Evolutionary conservation across 345 rosid species (phyloP), one percentile per base, ranked within the genome.

Genomic region (Euphorbia pulcherrima): DNA sequence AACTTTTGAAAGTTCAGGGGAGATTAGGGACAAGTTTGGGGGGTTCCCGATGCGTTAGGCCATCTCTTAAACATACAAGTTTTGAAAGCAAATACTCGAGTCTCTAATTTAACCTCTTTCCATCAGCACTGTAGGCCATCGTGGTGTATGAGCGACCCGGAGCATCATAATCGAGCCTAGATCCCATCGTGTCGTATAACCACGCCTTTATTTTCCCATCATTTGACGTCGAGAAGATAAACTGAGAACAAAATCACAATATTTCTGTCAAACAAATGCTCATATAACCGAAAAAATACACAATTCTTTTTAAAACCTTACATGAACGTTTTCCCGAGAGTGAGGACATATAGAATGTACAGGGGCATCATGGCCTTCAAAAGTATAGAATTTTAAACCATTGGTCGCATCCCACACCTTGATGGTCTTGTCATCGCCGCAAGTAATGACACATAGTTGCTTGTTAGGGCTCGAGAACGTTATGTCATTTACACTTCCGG

Each of bases 141-240:
- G 84, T 85, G 28, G 98, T 87, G 72, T 96, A 86, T 87, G 93
- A 81, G 17, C 61, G 86, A 53, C 98, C 96, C 24, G 98, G 98
- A 75, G 98, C 93, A 41, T 90, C 90, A 65, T 90, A 92, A 71
- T 88, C 96, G 70, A 88, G 93, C 73, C 96, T 81, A 39, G 97
- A 87, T 40, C 98, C 97, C 74, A 71, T 39, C 48, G 80, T 77
- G 71, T 88, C 98, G 80, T 92, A 87, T 54, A 88, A 80, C 98
- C 97, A 90, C 39, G 98, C 97, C 82, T 92, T 92, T 68, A 92
- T 90, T 79, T 87, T 92, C 29, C 98, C 98, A 83, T 92, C 92
- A 3, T 78, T 50, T 51, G 97, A 87, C 37, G 98, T 92, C 72
- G 98, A 92, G 74, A 92, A 90, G 68, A 92, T 80, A 65, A 92